Evolutionary conservation across 2,329 filamentous ascomycete genomes (phyloP).

Genomic region (Calonectria pteridis): DNA sequence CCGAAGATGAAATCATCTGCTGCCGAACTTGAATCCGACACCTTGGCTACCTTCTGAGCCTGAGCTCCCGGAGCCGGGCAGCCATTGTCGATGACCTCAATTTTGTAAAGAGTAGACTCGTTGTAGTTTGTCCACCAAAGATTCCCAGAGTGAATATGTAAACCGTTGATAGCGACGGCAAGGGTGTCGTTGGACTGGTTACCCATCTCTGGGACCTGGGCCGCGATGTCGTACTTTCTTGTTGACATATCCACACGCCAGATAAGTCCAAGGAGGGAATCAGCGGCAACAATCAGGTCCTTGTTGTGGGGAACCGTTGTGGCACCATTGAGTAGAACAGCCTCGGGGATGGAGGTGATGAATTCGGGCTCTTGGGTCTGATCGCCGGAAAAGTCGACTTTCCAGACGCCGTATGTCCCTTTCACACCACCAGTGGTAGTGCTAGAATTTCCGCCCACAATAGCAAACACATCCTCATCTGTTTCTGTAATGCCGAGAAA

Average conservation of each 20-base stretch:
- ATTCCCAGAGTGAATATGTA: not conserved
- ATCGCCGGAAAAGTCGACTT: not conserved
- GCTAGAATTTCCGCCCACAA: not conserved
- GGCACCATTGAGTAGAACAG: not conserved
- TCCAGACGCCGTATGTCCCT: not conserved
- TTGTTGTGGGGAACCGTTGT: not conserved
- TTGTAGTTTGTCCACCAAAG: not conserved
- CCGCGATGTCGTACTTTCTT: not conserved
- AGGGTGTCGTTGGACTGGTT: not conserved
- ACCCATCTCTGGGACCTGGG: not conserved
- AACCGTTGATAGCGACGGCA: not conserved
- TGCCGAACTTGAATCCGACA: not conserved
- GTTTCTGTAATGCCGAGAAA: not conserved
- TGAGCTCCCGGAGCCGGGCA: not conserved
- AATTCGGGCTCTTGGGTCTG: not conserved
- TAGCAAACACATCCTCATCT: not conserved
- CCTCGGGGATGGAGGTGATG: not conserved
- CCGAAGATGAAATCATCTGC: not conserved
- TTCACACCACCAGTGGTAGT: not conserved
- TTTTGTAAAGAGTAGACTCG: not conserved
- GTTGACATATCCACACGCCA: not conserved
- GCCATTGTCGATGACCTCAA: not conserved
- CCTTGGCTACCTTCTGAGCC: not conserved
- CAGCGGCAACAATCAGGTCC: not conserved
- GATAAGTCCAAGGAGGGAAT: not conserved